Conservation (phyloP, 164 flowering plant genomes). For the Saururus chinensis region DNA sequence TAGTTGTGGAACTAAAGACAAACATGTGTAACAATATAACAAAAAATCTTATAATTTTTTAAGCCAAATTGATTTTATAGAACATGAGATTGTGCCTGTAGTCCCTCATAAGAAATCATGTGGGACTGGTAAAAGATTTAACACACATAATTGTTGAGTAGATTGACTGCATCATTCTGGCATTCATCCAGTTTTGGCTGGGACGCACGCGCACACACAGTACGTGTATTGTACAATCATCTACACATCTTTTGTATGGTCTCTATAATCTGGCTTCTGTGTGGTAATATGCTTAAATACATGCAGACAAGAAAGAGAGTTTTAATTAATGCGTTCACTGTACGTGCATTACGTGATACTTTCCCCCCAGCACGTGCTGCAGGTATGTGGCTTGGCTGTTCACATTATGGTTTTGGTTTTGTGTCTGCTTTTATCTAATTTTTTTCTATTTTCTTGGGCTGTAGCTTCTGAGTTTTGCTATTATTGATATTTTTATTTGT, state of each 20-base stretch:
- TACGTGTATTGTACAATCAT: too few relatives aligned
- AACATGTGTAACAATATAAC: too few relatives aligned
- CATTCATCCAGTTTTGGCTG: too few relatives aligned
- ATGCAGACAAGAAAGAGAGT: conserved; percentile 95
- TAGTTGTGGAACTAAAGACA: too few relatives aligned
- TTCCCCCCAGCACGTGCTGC: conserved; percentile 98
- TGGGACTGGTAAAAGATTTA: too few relatives aligned
- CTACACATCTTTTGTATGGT: not conserved
- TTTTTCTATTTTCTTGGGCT: not conserved
- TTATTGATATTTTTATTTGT: not conserved
- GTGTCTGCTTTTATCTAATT: not conserved
- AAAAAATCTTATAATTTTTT: too few relatives aligned
- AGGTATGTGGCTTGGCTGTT: conserved; percentile 33
- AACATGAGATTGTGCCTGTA: too few relatives aligned
- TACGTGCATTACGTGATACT: conserved; percentile 93
- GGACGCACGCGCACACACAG: too few relatives aligned
- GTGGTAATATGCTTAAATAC: not conserved
- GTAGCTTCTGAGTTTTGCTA: not conserved
- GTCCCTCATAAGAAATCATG: too few relatives aligned
- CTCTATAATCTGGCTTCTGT: not conserved
- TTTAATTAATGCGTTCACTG: conserved; percentile 96
- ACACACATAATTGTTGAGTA: too few relatives aligned
- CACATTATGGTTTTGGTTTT: not conserved
- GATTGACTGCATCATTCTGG: too few relatives aligned
- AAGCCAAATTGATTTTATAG: too few relatives aligned